Conservation (phyloP, 805 yeast species). For the Zygoascus tannicola region DNA sequence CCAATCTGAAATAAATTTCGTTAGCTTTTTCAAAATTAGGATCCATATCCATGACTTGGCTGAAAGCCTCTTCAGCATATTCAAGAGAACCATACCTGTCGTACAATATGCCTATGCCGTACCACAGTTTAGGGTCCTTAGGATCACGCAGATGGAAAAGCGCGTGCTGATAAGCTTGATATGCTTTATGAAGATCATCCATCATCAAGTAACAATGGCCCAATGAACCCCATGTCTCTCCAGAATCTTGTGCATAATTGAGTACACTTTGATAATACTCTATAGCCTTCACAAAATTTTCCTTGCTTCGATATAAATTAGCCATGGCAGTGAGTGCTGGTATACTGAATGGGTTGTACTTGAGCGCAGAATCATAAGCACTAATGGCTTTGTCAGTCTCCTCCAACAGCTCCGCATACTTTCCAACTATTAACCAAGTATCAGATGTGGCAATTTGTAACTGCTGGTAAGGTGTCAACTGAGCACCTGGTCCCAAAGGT, state of each 20-base stretch:
- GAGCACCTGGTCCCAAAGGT: constrained; percentile 2
- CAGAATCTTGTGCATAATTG: constrained; percentile 72
- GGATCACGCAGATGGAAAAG: constrained; percentile 84
- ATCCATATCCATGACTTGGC: constrained; percentile 89
- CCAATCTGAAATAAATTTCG: constrained; percentile 92
- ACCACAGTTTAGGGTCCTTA: constrained; percentile 95
- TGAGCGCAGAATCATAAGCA: constrained; percentile 79
- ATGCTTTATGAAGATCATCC: constrained; percentile 92
- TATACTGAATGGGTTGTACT: constrained; percentile 78
- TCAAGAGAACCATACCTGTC: constrained; percentile 94
- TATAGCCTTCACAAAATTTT: constrained; percentile 88
- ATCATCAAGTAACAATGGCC: constrained; percentile 94
- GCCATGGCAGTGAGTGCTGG: constrained; percentile 81
- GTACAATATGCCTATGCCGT: constrained; percentile 93
- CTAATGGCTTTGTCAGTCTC: constrained; percentile 83
- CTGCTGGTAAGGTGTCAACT: constrained; percentile 15
- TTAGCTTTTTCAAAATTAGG: constrained; percentile 93
- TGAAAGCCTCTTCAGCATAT: constrained; percentile 97
- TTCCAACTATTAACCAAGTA: constrained; percentile 85
- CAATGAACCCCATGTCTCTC: constrained; percentile 94
- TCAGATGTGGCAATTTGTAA: constrained; percentile 31
- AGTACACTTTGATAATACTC: constrained; percentile 86
- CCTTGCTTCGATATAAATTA: constrained; percentile 77
- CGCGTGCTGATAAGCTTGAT: constrained; percentile 95
- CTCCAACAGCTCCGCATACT: constrained; percentile 80